Evolutionary conservation across 768 basidiomycete species (phyloP).

Genomic region (Amylocystis lapponica): DNA sequence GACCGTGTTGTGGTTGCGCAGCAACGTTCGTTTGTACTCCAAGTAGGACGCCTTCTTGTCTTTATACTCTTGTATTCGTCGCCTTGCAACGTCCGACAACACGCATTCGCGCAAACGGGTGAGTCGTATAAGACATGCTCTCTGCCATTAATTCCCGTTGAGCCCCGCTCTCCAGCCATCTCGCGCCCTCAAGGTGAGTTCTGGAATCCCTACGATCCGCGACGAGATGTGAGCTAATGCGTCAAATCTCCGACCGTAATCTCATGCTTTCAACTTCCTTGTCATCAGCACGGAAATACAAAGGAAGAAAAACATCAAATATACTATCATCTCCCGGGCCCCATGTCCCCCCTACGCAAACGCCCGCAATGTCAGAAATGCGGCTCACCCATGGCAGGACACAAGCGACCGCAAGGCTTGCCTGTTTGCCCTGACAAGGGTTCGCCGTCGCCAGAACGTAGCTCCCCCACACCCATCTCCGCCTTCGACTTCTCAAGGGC

Average conservation of each 20-base stretch:
- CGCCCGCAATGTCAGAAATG: constrained; percentile 30
- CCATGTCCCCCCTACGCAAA: constrained; percentile 21
- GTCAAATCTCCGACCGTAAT: background rate
- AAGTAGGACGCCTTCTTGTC: no score
- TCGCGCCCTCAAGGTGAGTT: constrained; percentile 1
- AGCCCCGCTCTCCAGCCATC: no score
- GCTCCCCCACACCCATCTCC: constrained; percentile 1
- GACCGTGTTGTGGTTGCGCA: constrained; percentile 1
- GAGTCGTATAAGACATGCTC: background rate
- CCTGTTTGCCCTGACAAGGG: constrained; percentile 27
- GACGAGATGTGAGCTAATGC: background rate
- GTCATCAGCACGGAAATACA: background rate
- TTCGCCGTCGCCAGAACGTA: constrained; percentile 21
- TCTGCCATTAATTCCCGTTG: no score
- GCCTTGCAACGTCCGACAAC: background rate
- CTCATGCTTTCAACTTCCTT: background rate
- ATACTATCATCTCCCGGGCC: background rate
- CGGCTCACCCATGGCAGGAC: constrained; percentile 32
- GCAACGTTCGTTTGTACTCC: background rate
- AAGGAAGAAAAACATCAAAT: background rate
- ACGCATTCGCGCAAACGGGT: background rate
- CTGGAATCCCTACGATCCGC: background rate
- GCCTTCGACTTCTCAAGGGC: constrained; percentile 11
- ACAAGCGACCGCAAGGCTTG: constrained; percentile 28
- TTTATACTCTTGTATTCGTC: background rate